Evolutionary conservation across 306 rosid species (phyloP).

Genomic region (Argentina anserina): DNA sequence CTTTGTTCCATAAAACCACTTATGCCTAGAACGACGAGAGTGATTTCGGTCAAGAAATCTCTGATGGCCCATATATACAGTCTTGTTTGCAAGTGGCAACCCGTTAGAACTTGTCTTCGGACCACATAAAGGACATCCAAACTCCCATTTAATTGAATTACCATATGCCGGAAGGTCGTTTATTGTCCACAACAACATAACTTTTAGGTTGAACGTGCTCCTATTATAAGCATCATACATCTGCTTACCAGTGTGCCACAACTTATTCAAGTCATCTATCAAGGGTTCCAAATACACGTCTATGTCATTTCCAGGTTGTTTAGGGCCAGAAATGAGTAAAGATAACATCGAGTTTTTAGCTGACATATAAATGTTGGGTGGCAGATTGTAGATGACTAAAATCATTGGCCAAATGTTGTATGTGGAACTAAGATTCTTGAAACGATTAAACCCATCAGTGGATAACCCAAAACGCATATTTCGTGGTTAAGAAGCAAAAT

Average conservation of each 20-base stretch:
- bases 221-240: not conserved
- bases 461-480: too few species aligned
- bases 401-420: too few species aligned
- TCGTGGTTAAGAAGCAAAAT: too few species aligned
- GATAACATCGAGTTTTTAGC: not conserved
- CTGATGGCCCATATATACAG: not conserved
- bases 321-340: not conserved
- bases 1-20: not conserved
- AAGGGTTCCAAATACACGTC: not conserved
- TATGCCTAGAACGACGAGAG: not conserved
- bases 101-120: not conserved
- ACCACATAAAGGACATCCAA: not conserved
- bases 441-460: too few species aligned
- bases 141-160: not conserved
- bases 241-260: not conserved
- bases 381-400: constrained; percentile 2
- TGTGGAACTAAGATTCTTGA: not conserved
- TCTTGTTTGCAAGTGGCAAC: not conserved
- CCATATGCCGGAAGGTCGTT: not conserved
- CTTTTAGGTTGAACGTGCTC: not conserved
- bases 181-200: not conserved
- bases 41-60: not conserved
- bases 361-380: not conserved
- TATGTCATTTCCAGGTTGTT: too few species aligned
- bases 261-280: not conserved